phyloP scores from a whole-genome alignment of 805 yeast genomes.

The Lipomyces yamadae region DNA sequence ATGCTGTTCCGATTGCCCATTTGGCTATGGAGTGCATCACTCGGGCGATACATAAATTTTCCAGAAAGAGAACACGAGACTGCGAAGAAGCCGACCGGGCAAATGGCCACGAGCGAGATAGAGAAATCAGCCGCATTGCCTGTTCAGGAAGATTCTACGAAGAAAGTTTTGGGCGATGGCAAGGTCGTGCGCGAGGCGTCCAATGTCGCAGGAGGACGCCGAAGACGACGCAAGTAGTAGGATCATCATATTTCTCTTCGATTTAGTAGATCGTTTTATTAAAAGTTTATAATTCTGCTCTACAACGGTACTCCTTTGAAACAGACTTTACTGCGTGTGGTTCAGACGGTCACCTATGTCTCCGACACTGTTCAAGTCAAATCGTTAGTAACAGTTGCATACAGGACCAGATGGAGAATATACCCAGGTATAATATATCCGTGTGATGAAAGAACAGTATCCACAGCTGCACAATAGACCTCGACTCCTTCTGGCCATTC shows the following conservation, averaged over 20 bases:
- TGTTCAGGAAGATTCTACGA: slow-evolving; percentile 8
- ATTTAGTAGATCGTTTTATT: not conserved
- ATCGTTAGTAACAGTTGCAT: not conserved
- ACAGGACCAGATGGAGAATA: slow-evolving; percentile 1
- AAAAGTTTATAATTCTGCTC: not conserved
- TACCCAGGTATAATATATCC: slow-evolving; percentile 46
- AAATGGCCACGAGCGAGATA: slow-evolving; percentile 17
- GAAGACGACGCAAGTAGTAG: slow-evolving; percentile 27
- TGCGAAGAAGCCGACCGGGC: slow-evolving; percentile 33
- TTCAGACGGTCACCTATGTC: slow-evolving; percentile 46
- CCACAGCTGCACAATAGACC: slow-evolving; percentile 42
- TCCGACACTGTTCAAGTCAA: slow-evolving; percentile 34
- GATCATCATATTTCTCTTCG: not conserved
- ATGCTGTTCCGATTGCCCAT: slow-evolving; percentile 41
- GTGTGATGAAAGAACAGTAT: slow-evolving; percentile 36
- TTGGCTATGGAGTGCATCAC: slow-evolving; percentile 32
- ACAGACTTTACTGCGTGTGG: slow-evolving; percentile 10
- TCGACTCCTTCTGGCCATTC: slow-evolving; percentile 40
- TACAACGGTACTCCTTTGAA: not conserved
- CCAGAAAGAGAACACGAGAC: slow-evolving; percentile 9
- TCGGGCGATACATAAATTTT: slow-evolving; percentile 28
- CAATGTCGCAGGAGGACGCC: slow-evolving; percentile 35
- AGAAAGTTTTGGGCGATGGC: slow-evolving; percentile 20
- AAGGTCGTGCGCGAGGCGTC: slow-evolving; percentile 31
- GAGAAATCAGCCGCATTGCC: slow-evolving; percentile 4